Percentiles rank a stretch among this genome's conserved stretches.
Conservation (phyloP, 148 eudicot species). For the Salicornia ramosissima region DNA sequence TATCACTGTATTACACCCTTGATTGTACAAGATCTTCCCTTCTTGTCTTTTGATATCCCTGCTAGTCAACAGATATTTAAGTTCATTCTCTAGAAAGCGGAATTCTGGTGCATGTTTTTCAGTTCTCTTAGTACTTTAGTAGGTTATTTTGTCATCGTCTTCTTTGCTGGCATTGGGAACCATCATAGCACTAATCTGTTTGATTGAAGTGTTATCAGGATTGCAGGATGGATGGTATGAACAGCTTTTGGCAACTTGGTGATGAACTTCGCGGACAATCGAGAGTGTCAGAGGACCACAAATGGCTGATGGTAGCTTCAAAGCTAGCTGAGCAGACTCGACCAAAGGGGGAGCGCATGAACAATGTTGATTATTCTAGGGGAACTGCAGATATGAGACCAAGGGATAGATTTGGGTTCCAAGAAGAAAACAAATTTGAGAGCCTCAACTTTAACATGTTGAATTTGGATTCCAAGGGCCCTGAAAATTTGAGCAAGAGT, state of each 20-base stretch:
- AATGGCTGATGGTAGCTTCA: conserved; percentile 89
- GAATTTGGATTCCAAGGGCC: conserved; percentile 58
- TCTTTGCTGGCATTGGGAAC: background rate
- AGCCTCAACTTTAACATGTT: conserved; percentile 75
- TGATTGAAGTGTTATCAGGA: conserved; percentile 14
- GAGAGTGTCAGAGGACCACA: conserved; percentile 77
- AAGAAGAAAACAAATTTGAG: conserved; percentile 87
- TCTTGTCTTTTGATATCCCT: background rate
- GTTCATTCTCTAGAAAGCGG: background rate
- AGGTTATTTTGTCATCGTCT: background rate
- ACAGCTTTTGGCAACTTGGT: conserved; percentile 82
- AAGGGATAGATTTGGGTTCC: conserved; percentile 56
- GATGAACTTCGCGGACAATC: conserved; percentile 89
- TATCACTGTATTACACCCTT: background rate
- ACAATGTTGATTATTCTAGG: conserved; percentile 80
- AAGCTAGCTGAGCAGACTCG: conserved; percentile 93
- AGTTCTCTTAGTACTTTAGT: background rate
- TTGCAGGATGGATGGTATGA: conserved; percentile 67
- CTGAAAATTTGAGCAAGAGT: conserved; percentile 44
- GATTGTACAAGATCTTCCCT: background rate
- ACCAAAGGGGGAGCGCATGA: conserved; percentile 72
- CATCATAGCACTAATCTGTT: conserved; percentile 4
- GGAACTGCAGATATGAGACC: conserved; percentile 55
- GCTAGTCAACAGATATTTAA: background rate
- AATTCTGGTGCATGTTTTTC: background rate